These are phyloP conservation scores for Aureobasidium sp. DNA, from an alignment of 2,329 filamentous ascomycete species.

Conservation along the genomic window DNA sequence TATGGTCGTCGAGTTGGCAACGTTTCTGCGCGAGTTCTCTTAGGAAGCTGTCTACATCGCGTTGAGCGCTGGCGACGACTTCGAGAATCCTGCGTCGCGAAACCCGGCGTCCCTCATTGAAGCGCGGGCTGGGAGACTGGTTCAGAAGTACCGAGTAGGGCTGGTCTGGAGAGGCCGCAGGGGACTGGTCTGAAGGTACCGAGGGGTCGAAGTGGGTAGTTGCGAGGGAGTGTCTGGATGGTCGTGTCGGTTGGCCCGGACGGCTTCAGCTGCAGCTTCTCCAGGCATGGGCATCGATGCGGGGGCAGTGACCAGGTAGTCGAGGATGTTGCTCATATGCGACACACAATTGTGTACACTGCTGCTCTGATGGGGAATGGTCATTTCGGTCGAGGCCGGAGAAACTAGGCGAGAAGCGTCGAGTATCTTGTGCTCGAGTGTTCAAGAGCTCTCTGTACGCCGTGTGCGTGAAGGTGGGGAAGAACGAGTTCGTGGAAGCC, in stretches of 20 bases:
- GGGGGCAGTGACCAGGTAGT: slow-evolving; percentile 15
- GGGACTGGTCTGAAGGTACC: too few species aligned
- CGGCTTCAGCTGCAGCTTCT: not conserved
- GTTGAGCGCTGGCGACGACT: slow-evolving; percentile 24
- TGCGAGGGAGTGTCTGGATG: not conserved
- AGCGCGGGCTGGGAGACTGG: slow-evolving; percentile 6
- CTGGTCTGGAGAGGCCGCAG: not conserved
- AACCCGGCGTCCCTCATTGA: slow-evolving; percentile 22
- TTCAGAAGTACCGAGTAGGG: not conserved
- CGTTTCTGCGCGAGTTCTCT: slow-evolving; percentile 39
- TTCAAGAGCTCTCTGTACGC: not conserved
- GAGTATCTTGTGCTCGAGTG: slow-evolving; percentile 12
- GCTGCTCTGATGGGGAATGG: not conserved
- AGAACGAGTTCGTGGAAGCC: not conserved
- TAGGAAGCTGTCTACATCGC: slow-evolving; percentile 27
- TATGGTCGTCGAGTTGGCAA: slow-evolving; percentile 39
- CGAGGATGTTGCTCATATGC: slow-evolving; percentile 18
- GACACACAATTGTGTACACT: not conserved
- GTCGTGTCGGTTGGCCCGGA: not conserved
- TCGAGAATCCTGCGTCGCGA: slow-evolving; percentile 23
- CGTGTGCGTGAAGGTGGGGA: slow-evolving; percentile 2
- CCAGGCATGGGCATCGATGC: slow-evolving; percentile 15
- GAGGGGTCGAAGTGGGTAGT: slow-evolving; percentile 6
- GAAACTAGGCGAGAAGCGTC: slow-evolving; percentile 6
- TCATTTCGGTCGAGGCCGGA: slow-evolving; percentile 5